Evolutionary conservation across 306 rosid genomes (phyloP).

Genomic region (Prunus mume): DNA sequence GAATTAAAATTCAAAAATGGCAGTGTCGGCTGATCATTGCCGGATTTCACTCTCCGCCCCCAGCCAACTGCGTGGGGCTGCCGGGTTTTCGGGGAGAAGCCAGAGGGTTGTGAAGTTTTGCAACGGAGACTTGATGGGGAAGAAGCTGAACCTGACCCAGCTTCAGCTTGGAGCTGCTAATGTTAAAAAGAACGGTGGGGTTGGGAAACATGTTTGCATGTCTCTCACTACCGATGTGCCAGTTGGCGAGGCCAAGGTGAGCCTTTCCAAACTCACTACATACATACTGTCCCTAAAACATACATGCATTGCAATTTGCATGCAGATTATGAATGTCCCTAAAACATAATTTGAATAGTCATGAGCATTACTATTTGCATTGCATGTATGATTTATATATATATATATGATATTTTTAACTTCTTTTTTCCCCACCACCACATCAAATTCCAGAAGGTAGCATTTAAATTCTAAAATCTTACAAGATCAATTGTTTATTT

Average conservation of each 20-base stretch:
- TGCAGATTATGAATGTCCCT: too few species aligned
- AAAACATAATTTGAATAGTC: too few species aligned
- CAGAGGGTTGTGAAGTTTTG: conserved; percentile 33
- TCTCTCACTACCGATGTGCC: conserved; percentile 32
- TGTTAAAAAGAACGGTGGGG: conserved; percentile 7
- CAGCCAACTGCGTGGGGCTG: conserved; percentile 13
- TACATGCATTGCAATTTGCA: too few species aligned
- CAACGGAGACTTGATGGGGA: conserved; percentile 52
- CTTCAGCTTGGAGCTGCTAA: conserved; percentile 13
- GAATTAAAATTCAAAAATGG: conserved; percentile 21
- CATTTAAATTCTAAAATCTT: not conserved
- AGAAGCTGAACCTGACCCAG: conserved; percentile 32
- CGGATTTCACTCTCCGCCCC: conserved; percentile 35
- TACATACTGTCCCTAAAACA: not conserved
- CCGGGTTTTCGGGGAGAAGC: conserved; percentile 24
- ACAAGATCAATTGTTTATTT: not conserved
- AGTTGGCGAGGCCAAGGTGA: conserved; percentile 28
- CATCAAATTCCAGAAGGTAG: not conserved
- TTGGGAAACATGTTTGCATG: conserved; percentile 32
- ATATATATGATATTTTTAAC: not conserved
- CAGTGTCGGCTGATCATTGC: conserved; percentile 32
- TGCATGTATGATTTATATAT: not conserved
- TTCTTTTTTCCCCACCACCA: too few species aligned
- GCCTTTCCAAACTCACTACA: not conserved
- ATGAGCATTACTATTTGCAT: not conserved